Evolutionary conservation across 805 yeast genomes (phyloP).

Genomic region (Lipomyces yamanashiensis): DNA sequence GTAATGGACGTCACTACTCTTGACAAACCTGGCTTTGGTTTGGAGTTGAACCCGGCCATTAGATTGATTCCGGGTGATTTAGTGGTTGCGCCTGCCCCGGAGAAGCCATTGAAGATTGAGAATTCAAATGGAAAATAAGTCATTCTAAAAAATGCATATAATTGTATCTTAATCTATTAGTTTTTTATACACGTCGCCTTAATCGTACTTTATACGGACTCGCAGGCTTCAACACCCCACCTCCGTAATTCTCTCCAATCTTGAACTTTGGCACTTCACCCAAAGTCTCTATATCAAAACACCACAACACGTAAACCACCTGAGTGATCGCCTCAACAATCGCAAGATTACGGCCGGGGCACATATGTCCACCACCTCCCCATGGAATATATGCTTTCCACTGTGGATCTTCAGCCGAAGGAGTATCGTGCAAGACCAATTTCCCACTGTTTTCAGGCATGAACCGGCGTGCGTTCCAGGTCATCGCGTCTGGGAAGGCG

Average conservation of each 20-base stretch:
- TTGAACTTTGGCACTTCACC: slow-evolving; percentile 6
- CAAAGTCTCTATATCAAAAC: slow-evolving; percentile 24
- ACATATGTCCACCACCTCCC: slow-evolving; percentile 25
- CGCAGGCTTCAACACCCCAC: slow-evolving; percentile 21
- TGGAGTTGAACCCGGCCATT: slow-evolving; percentile 53
- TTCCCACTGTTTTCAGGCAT: slow-evolving; percentile 15
- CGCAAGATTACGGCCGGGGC: slow-evolving; percentile 32
- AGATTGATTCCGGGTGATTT: slow-evolving; percentile 49
- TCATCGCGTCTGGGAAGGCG: slow-evolving; percentile 31
- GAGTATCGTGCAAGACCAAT: slow-evolving; percentile 5
- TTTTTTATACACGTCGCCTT: not conserved
- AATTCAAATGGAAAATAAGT: not conserved
- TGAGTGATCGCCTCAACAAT: slow-evolving; percentile 29
- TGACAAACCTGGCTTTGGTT: slow-evolving; percentile 58
- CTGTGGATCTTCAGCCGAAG: not conserved
- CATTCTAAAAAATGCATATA: not conserved
- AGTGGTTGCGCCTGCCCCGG: slow-evolving; percentile 50
- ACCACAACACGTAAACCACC: slow-evolving; percentile 28
- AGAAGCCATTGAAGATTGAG: slow-evolving; percentile 43
- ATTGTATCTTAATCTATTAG: not conserved
- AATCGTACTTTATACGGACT: slow-evolving; percentile 6
- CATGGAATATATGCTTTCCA: slow-evolving; percentile 19
- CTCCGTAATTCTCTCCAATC: slow-evolving; percentile 15
- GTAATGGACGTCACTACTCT: slow-evolving; percentile 48
- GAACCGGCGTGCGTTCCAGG: slow-evolving; percentile 29